A percentile compares a stretch with the other conserved stretches of the same genome.
These are phyloP conservation scores for Cucurbita argyrosperma DNA, from an alignment of 306 rosid species.

Conservation along the genomic window DNA sequence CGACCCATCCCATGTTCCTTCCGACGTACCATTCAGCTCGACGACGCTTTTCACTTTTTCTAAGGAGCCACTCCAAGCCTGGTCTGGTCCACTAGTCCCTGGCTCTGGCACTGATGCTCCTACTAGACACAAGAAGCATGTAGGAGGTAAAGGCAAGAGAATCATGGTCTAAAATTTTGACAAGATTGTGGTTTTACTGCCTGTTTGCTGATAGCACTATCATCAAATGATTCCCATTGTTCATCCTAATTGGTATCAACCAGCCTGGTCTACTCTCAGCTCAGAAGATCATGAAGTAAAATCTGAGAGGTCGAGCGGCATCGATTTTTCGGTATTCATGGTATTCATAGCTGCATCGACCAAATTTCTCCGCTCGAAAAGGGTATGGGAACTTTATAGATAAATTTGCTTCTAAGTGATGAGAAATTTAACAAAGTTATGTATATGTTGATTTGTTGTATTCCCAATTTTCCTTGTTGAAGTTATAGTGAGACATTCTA, in stretches of 20 bases:
- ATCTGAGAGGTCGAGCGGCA: neutral
- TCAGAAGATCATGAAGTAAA: neutral
- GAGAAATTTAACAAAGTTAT: conserved; percentile 9
- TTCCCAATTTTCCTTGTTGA: conserved; percentile 6
- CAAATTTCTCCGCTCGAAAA: neutral
- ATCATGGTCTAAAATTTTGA: conserved; percentile 5
- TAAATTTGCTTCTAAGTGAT: neutral
- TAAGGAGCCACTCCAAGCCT: conserved; percentile 47
- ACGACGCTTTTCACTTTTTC: conserved; percentile 29
- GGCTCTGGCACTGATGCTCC: conserved; percentile 24
- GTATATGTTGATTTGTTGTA: conserved; percentile 5
- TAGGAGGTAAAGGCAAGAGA: conserved; percentile 6
- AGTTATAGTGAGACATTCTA: neutral
- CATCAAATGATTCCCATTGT: conserved; percentile 1
- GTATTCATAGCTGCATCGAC: neutral
- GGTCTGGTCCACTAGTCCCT: conserved; percentile 65
- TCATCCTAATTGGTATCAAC: neutral
- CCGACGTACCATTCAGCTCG: conserved; percentile 32
- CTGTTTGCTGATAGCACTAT: neutral
- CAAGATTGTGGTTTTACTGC: neutral
- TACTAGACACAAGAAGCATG: conserved; percentile 6
- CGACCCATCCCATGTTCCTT: conserved; percentile 41
- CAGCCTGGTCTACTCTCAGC: neutral
- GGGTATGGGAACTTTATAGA: neutral
- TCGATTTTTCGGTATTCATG: neutral